These are phyloP conservation scores for Boletellus deceptivus DNA, from an alignment of 1,284 basidiomycete species.

Conservation along the genomic window DNA sequence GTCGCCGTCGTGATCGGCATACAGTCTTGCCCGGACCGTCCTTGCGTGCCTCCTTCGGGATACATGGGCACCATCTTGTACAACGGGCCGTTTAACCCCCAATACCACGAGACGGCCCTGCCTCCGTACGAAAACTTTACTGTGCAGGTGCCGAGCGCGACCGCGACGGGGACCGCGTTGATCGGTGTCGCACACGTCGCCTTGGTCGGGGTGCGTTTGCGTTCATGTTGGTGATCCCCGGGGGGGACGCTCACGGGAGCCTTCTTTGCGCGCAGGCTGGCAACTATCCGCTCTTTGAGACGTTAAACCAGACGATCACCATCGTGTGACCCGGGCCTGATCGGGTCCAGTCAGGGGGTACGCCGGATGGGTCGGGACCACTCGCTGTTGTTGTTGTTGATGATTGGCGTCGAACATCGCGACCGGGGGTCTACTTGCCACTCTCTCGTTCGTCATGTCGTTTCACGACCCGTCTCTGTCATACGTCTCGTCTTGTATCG, in stretches of 20 bases:
- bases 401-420: too few species aligned
- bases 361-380: too few species aligned
- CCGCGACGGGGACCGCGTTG: background rate
- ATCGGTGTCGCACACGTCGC: background rate
- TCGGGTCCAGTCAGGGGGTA: too few species aligned
- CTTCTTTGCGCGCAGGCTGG: conserved; percentile 13
- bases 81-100: background rate
- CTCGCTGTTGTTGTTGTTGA: too few species aligned
- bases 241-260: background rate
- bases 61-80: background rate
- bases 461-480: too few species aligned
- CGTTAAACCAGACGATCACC: conserved; percentile 28
- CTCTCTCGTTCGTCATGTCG: too few species aligned
- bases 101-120: background rate
- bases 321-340: too few species aligned
- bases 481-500: too few species aligned
- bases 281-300: conserved; percentile 17
- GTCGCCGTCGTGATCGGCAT: background rate
- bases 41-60: background rate
- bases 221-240: background rate
- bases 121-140: background rate
- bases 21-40: background rate
- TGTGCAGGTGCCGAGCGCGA: background rate
- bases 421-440: too few species aligned
- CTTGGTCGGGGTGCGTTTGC: background rate